phyloP scores from a whole-genome alignment of 2,329 filamentous ascomycete species.

The Fusarium irregulare region DNA sequence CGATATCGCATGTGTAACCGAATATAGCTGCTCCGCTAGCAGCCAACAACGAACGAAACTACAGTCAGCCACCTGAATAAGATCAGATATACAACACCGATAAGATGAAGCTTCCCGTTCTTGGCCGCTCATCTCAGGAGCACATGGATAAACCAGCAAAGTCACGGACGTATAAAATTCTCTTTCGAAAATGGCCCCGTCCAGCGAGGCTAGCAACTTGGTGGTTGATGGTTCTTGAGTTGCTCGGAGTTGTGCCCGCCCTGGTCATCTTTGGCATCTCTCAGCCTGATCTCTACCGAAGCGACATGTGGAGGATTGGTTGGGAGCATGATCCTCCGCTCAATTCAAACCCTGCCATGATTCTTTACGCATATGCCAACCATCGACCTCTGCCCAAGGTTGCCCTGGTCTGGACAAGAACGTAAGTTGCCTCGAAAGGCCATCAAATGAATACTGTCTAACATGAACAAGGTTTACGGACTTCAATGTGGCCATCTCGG shows the following conservation, averaged over 20 bases:
- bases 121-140: conserved; percentile 24
- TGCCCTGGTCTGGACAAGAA: conserved; percentile 78
- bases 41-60: conserved; percentile 23
- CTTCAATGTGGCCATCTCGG: conserved; percentile 80
- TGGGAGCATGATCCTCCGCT: conserved; percentile 69
- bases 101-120: conserved; percentile 43
- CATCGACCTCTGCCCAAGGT: conserved; percentile 69
- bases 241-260: conserved; percentile 71
- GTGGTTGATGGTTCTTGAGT: conserved; percentile 74
- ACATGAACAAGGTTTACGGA: conserved; percentile 70
- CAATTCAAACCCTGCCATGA: conserved; percentile 77
- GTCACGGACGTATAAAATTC: conserved; percentile 59
- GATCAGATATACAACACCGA: not conserved
- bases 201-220: conserved; percentile 64
- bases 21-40: conserved; percentile 38
- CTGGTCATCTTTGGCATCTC: conserved; percentile 79
- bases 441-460: not conserved
- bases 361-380: conserved; percentile 80
- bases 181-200: conserved; percentile 70
- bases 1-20: conserved; percentile 33
- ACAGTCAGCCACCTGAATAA: not conserved
- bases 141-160: conserved; percentile 31
- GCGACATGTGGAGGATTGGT: conserved; percentile 78
- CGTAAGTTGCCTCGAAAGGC: conserved; percentile 63
- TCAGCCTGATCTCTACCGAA: conserved; percentile 78